Evolutionary conservation across 306 rosid genomes (phyloP), one percentile per base, ranked within the genome.

Genomic region (Mimosa pudica): DNA sequence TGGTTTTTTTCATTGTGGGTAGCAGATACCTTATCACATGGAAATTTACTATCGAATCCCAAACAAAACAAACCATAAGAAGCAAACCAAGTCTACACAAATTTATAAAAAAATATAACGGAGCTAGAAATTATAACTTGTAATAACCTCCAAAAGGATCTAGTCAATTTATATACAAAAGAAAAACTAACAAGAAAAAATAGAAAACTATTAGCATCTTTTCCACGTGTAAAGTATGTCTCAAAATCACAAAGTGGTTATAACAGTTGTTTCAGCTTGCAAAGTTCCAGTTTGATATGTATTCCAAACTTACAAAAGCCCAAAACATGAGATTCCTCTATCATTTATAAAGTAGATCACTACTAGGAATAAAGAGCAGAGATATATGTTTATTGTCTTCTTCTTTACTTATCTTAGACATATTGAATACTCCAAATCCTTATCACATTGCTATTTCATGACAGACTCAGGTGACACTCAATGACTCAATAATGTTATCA

Each of bases 301-400:
- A 74, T 83, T 36, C 71, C 63, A 61, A 72, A 46, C 70, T 62
- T 41, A 8, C 55, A 7, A 77, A 51, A 44, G 77, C 38, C 63
- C 58, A 35, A 44, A 77, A 33, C 61, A 73, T 69, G 66, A 18
- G 79, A 80, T 80, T 84, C 78, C 35, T 81, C 30, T 68, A 14
- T 74, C 66, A 61, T 41, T 71, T 42, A 70, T 49, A 41, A 44
- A 71, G 81, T 30, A 49, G 54, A 76, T 66, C 68, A 76, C 46
- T 51, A 76, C 46, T 51, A 78, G 82, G 85, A 75, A 74, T 45
- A 67, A 83, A 82, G 84, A 55, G 63, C 24, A 55, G 57, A 64
- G 48, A 54, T 57, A 60, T 63, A 62, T 51, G 57, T 63, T 38
- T 71, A 13, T 60, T 76, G 30, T 0, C 48, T 82, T 71, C 24